Evolutionary conservation across 164 flowering plant genomes (phyloP).

Genomic region (Protea cynaroides): DNA sequence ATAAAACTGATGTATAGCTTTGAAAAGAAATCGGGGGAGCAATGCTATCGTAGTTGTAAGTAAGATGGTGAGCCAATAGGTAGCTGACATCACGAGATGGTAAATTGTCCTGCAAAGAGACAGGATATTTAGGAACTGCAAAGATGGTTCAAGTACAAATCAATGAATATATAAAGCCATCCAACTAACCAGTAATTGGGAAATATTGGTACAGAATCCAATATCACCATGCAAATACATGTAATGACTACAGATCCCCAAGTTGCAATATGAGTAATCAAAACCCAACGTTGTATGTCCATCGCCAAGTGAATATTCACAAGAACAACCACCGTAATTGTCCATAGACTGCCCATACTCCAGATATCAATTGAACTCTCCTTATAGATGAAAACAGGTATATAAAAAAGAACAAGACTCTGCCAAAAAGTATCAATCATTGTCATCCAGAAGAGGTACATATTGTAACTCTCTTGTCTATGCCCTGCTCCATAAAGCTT

Average conservation of each 20-base stretch:
- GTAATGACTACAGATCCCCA: constrained; percentile 89
- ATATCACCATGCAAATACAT: constrained; percentile 58
- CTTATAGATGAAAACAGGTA: constrained; percentile 51
- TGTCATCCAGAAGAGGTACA: constrained; percentile 76
- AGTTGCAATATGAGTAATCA: constrained; percentile 59
- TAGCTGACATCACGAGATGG: constrained; percentile 47
- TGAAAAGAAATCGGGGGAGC: constrained; percentile 80
- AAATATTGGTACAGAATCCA: constrained; percentile 76
- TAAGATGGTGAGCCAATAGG: constrained; percentile 74
- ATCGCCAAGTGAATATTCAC: constrained; percentile 88
- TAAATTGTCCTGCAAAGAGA: constrained; percentile 67
- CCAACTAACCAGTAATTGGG: constrained; percentile 82
- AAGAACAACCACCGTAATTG: constrained; percentile 76
- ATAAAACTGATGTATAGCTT: constrained; percentile 50
- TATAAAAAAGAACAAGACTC: constrained; percentile 78
- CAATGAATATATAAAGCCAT: neutral
- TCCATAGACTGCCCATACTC: constrained; percentile 94
- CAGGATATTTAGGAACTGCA: neutral
- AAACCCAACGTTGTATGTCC: constrained; percentile 80
- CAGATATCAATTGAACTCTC: constrained; percentile 72
- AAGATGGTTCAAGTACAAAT: neutral
- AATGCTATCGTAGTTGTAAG: constrained; percentile 55
- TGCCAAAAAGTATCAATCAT: constrained; percentile 96
- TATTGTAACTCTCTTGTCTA: constrained; percentile 81
- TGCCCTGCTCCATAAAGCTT: constrained; percentile 82